Conservation (phyloP, 768 basidiomycete genomes). For the Leccinum broughii region DNA sequence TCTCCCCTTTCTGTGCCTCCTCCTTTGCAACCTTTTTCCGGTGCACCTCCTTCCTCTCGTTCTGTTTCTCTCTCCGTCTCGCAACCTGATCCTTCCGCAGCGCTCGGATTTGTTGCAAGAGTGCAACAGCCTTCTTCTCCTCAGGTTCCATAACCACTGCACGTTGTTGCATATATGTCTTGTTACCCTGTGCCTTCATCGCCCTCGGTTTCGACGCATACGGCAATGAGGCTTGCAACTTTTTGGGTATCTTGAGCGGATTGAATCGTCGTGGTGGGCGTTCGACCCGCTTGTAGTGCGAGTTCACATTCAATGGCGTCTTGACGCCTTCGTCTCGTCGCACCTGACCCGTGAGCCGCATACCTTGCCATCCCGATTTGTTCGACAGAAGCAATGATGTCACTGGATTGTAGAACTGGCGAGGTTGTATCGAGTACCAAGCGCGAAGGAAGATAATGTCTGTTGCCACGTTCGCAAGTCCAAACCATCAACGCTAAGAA, state of each 20-base stretch:
- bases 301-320: conserved; percentile 80
- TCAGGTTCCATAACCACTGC: conserved; percentile 95
- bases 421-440: conserved; percentile 95
- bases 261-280: conserved; percentile 87
- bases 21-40: conserved; percentile 74
- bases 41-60: conserved; percentile 67
- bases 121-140: conserved; percentile 87
- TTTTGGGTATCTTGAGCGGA: conserved; percentile 81
- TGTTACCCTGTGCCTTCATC: conserved; percentile 67
- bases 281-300: conserved; percentile 82
- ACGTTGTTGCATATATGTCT: conserved; percentile 92
- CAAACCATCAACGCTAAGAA: background rate
- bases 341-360: conserved; percentile 94
- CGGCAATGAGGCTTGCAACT: conserved; percentile 87
- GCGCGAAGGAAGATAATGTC: conserved; percentile 95
- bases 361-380: conserved; percentile 85
- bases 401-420: conserved; percentile 96
- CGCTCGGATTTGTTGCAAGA: conserved; percentile 93
- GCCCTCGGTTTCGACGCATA: conserved; percentile 91
- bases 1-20: conserved; percentile 59
- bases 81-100: conserved; percentile 85
- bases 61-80: conserved; percentile 82
- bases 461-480: conserved; percentile 29
- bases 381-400: conserved; percentile 84
- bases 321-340: conserved; percentile 82